Evolutionary conservation across 2,329 filamentous ascomycete species (phyloP).

Genomic region (Colletotrichum lupini): DNA sequence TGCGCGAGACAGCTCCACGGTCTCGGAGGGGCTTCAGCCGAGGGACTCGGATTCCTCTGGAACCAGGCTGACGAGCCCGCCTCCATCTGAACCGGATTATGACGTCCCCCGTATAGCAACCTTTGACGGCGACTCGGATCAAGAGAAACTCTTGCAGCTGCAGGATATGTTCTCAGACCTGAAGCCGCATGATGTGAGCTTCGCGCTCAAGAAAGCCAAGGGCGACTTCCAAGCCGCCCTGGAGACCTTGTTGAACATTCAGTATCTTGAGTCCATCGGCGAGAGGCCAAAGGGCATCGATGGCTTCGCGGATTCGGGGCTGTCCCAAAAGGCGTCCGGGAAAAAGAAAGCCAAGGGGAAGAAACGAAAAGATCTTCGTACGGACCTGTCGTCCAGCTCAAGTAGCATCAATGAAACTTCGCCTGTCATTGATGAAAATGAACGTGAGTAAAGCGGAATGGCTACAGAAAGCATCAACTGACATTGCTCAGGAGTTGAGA

Average conservation of each 20-base stretch:
- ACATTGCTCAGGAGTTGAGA: slow-evolving; percentile 45
- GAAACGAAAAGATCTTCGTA: slow-evolving; percentile 39
- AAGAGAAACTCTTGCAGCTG: slow-evolving; percentile 73
- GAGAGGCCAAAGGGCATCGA: slow-evolving; percentile 81
- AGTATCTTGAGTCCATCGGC: slow-evolving; percentile 77
- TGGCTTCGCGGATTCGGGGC: slow-evolving; percentile 74
- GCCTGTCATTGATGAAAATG: slow-evolving; percentile 17
- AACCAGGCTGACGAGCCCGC: slow-evolving; percentile 39
- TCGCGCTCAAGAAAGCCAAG: slow-evolving; percentile 74
- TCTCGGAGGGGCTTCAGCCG: slow-evolving; percentile 40
- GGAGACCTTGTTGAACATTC: slow-evolving; percentile 83
- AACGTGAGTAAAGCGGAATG: background rate
- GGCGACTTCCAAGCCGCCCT: slow-evolving; percentile 77
- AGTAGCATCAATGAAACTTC: slow-evolving; percentile 26
- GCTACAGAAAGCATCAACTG: background rate
- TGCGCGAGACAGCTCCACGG: slow-evolving; percentile 38
- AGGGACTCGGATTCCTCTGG: slow-evolving; percentile 44
- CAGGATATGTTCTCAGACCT: slow-evolving; percentile 78
- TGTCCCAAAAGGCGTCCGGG: slow-evolving; percentile 42
- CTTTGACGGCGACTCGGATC: slow-evolving; percentile 57
- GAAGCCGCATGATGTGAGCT: slow-evolving; percentile 72
- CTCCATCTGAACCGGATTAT: slow-evolving; percentile 26
- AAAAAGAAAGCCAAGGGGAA: slow-evolving; percentile 49
- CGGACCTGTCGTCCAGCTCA: slow-evolving; percentile 29
- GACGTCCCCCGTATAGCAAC: slow-evolving; percentile 36